phyloP scores from a whole-genome alignment of 257 asterid genomes.

The Linaria vulgaris region DNA sequence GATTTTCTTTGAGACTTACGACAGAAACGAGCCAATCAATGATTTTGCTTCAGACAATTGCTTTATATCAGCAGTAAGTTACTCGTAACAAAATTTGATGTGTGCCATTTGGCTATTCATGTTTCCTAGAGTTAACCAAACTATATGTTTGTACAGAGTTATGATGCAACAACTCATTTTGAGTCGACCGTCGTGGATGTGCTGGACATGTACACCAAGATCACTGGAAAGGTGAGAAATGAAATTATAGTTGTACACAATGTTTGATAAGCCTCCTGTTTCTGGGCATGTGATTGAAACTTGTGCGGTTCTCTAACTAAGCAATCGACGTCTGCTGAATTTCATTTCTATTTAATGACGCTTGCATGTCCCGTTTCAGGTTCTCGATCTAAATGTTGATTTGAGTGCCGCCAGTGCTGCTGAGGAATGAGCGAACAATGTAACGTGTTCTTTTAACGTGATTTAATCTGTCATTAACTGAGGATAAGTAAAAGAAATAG shows the following conservation, averaged over 20 bases:
- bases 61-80: slow-evolving; percentile 81
- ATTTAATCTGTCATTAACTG: slow-evolving; percentile 6
- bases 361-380: slow-evolving; percentile 26
- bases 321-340: not conserved
- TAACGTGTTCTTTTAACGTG: slow-evolving; percentile 16
- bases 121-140: not conserved
- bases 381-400: slow-evolving; percentile 57
- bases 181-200: slow-evolving; percentile 64
- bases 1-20: slow-evolving; percentile 81
- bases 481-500: slow-evolving; percentile 16
- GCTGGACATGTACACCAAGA: slow-evolving; percentile 50
- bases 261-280: too few relatives aligned
- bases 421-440: slow-evolving; percentile 41
- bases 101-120: not conserved
- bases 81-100: not conserved
- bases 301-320: too few relatives aligned
- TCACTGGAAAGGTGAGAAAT: slow-evolving; percentile 55
- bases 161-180: slow-evolving; percentile 64
- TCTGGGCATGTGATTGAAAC: too few relatives aligned
- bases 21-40: slow-evolving; percentile 82
- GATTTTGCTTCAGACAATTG: slow-evolving; percentile 82
- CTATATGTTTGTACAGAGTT: slow-evolving; percentile 40
- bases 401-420: slow-evolving; percentile 64
- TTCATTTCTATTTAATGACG: not conserved
- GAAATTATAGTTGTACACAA: too few relatives aligned